Conservation (phyloP, 306 rosid species). For the Vicia villosa region DNA sequence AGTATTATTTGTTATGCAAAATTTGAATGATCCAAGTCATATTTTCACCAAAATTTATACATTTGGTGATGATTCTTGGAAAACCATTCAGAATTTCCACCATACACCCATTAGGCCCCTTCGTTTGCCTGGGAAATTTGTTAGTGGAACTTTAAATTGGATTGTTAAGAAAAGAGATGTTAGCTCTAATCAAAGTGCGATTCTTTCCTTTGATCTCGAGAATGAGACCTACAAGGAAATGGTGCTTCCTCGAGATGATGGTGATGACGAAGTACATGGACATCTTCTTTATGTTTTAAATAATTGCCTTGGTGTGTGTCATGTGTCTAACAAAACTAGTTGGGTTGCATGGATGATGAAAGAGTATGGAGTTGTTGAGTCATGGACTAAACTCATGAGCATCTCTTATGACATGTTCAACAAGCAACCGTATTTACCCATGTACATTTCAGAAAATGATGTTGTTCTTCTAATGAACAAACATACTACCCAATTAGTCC, state of each 20-base stretch:
- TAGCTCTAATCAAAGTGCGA: background rate
- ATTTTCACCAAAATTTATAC: too few relatives aligned
- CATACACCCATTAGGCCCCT: too few relatives aligned
- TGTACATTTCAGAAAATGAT: too few relatives aligned
- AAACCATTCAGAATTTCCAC: background rate
- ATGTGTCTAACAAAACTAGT: background rate
- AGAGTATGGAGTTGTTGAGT: background rate
- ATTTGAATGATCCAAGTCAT: too few relatives aligned
- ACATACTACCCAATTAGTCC: too few relatives aligned
- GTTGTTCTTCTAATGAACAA: too few relatives aligned
- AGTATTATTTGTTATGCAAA: too few relatives aligned
- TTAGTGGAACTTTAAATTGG: constrained; percentile 33
- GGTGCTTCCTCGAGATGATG: background rate
- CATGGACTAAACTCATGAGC: constrained; percentile 33
- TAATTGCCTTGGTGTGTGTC: background rate
- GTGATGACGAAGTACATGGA: too few relatives aligned
- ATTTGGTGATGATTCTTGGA: too few relatives aligned
- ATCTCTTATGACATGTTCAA: too few relatives aligned
- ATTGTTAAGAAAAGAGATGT: background rate
- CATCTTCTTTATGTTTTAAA: too few relatives aligned
- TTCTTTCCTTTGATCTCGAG: constrained; percentile 15
- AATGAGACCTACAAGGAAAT: constrained; percentile 21
- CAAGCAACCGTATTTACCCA: too few relatives aligned
- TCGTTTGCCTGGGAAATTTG: constrained; percentile 32
- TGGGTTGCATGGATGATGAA: constrained; percentile 30